Conservation (phyloP, 1,284 basidiomycete species). For the Pisolithus thermaeus region DNA sequence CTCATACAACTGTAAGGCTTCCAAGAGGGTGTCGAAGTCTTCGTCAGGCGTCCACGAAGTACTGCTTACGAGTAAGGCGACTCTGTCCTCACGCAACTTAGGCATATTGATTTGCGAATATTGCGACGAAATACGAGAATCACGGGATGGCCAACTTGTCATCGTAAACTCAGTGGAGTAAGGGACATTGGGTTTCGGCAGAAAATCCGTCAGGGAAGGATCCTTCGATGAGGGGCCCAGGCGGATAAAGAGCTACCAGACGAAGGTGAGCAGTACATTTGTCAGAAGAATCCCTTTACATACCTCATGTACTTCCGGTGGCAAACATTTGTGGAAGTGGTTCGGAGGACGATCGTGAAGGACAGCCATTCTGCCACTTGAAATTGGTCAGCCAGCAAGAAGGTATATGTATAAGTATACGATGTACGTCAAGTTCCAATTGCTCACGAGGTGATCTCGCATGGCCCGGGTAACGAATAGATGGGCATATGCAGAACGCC, state of each 20-base stretch:
- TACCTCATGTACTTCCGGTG: conserved; percentile 72
- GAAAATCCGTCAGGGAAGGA: conserved; percentile 31
- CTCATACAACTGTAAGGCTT: conserved; percentile 71
- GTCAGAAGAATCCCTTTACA: not conserved
- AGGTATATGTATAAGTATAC: conserved; percentile 1
- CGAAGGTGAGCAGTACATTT: conserved; percentile 17
- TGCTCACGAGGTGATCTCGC: conserved; percentile 60
- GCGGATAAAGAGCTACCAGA: conserved; percentile 50
- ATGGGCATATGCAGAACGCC: conserved; percentile 79
- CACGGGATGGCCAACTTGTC: conserved; percentile 10
- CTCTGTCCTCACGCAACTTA: conserved; percentile 60
- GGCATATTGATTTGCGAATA: conserved; percentile 37
- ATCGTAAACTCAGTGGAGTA: conserved; percentile 63
- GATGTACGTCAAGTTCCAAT: conserved; percentile 77
- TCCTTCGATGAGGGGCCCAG: conserved; percentile 34
- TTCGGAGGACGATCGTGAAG: conserved; percentile 86
- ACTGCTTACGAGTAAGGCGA: conserved; percentile 85
- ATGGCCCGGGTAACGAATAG: conserved; percentile 93
- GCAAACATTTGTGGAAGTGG: conserved; percentile 67
- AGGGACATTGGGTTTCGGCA: conserved; percentile 41
- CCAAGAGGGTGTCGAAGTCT: conserved; percentile 82
- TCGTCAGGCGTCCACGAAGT: conserved; percentile 99
- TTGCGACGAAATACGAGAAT: conserved; percentile 14
- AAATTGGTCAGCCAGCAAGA: conserved; percentile 1
- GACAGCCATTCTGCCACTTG: conserved; percentile 72